A percentile compares a stretch with the other conserved stretches of the same genome.
Evolutionary conservation across 2,329 filamentous ascomycete genomes (phyloP).

Genomic region (Lachnum nothofagi): DNA sequence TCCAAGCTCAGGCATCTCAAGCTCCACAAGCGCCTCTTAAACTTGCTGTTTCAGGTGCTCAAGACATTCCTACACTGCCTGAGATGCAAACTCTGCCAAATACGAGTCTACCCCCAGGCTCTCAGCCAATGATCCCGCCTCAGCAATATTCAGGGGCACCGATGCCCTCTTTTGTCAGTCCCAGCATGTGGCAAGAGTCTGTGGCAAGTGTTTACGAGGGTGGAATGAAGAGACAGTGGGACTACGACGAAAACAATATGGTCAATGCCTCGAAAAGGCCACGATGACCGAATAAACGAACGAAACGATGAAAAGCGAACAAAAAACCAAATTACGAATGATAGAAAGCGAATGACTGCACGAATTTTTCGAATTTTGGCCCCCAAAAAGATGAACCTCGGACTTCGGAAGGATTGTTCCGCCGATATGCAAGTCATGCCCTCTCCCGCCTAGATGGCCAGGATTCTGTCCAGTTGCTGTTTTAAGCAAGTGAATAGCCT

Average conservation of each 20-base stretch:
- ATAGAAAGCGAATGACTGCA: background rate
- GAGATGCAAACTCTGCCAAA: slow-evolving; percentile 47
- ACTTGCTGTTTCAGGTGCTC: slow-evolving; percentile 32
- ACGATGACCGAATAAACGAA: slow-evolving; percentile 17
- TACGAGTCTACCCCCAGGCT: slow-evolving; percentile 40
- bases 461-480: background rate
- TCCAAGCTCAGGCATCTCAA: slow-evolving; percentile 32
- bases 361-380: background rate
- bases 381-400: background rate
- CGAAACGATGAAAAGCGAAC: background rate
- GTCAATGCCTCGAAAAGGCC: slow-evolving; percentile 23
- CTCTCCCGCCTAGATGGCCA: background rate
- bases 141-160: slow-evolving; percentile 50
- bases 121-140: slow-evolving; percentile 43
- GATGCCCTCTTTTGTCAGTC: slow-evolving; percentile 58
- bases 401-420: background rate
- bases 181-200: slow-evolving; percentile 69
- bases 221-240: slow-evolving; percentile 58
- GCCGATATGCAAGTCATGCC: background rate
- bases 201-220: slow-evolving; percentile 65
- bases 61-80: slow-evolving; percentile 45
- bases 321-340: background rate
- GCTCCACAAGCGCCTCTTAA: slow-evolving; percentile 35
- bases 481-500: slow-evolving; percentile 4
- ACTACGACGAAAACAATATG: slow-evolving; percentile 34